Conservation (phyloP, 108 stramenopile species). For the Nitzschia putrida region DNA sequence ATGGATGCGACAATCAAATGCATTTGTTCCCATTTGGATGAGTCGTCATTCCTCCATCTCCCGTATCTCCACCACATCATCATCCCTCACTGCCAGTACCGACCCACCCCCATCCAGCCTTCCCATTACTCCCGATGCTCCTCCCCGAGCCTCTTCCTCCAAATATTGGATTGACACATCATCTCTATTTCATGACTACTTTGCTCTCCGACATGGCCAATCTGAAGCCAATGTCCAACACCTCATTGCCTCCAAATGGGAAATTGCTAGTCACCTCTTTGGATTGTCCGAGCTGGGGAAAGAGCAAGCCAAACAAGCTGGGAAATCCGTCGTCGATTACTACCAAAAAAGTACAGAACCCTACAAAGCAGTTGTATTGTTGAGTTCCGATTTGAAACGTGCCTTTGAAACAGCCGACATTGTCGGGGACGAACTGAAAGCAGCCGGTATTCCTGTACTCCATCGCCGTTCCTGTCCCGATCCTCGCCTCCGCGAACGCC, state of each 20-base stretch:
- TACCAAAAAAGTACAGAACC: slow-evolving; percentile 5
- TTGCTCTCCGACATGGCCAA: slow-evolving; percentile 86
- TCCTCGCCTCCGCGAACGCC: slow-evolving; percentile 74
- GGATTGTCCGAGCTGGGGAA: slow-evolving; percentile 69
- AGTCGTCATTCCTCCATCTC: too few species aligned
- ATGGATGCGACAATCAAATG: too few species aligned
- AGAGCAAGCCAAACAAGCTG: slow-evolving; percentile 70
- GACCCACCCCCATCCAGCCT: too few species aligned
- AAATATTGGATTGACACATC: not conserved
- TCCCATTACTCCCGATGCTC: too few species aligned
- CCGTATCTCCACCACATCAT: too few species aligned
- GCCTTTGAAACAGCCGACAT: slow-evolving; percentile 72
- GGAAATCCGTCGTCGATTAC: slow-evolving; percentile 38
- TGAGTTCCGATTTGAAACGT: slow-evolving; percentile 53
- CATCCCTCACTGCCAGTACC: too few species aligned
- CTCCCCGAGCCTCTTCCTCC: too few species aligned
- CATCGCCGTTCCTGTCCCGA: slow-evolving; percentile 49
- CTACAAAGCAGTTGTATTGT: slow-evolving; percentile 48
- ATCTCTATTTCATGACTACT: slow-evolving; percentile 34
- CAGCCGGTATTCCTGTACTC: slow-evolving; percentile 33
- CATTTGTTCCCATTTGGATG: too few species aligned
- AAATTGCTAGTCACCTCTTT: slow-evolving; percentile 63
- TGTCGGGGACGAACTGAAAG: slow-evolving; percentile 14
- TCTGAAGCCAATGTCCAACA: slow-evolving; percentile 80
- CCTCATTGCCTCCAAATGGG: slow-evolving; percentile 76